Conservation (phyloP, 2,329 filamentous ascomycete species). For the Claviceps sp. region DNA sequence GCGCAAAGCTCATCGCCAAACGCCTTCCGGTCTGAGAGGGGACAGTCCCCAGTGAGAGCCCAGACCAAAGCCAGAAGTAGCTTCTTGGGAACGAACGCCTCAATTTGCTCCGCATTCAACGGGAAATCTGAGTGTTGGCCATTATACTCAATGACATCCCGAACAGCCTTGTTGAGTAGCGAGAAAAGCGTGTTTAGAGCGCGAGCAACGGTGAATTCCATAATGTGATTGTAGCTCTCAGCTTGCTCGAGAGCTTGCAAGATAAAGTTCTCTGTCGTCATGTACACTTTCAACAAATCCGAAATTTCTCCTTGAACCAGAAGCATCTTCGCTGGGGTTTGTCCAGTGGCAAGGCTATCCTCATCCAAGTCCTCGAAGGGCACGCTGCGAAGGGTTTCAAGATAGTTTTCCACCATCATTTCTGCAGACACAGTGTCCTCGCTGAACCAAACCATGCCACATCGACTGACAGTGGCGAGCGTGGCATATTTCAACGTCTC, state of each 20-base stretch:
- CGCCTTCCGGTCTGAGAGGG: constrained; percentile 69
- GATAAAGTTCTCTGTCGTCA: constrained; percentile 72
- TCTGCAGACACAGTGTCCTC: constrained; percentile 87
- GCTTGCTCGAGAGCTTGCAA: constrained; percentile 64
- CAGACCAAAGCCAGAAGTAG: constrained; percentile 84
- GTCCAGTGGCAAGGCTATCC: constrained; percentile 64
- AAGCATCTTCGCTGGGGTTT: constrained; percentile 65
- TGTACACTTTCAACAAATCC: constrained; percentile 59
- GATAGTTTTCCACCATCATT: constrained; percentile 89
- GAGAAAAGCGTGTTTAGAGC: constrained; percentile 91
- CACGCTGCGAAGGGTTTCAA: constrained; percentile 67
- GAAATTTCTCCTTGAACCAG: constrained; percentile 69
- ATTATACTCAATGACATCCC: constrained; percentile 92
- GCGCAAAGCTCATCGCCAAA: constrained; percentile 79
- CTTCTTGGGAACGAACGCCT: constrained; percentile 86
- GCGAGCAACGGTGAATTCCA: constrained; percentile 90
- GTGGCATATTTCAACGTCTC: constrained; percentile 96
- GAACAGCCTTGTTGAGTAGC: constrained; percentile 82
- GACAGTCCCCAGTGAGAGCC: constrained; percentile 92
- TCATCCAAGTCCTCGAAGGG: constrained; percentile 94
- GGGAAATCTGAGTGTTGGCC: constrained; percentile 88
- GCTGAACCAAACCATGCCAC: constrained; percentile 99
- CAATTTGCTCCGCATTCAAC: constrained; percentile 77
- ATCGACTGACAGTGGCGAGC: constrained; percentile 95
- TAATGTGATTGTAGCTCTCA: constrained; percentile 79